Evolutionary conservation across 2,329 filamentous ascomycete genomes (phyloP).

Genomic region (Exophiala dermatitidis): DNA sequence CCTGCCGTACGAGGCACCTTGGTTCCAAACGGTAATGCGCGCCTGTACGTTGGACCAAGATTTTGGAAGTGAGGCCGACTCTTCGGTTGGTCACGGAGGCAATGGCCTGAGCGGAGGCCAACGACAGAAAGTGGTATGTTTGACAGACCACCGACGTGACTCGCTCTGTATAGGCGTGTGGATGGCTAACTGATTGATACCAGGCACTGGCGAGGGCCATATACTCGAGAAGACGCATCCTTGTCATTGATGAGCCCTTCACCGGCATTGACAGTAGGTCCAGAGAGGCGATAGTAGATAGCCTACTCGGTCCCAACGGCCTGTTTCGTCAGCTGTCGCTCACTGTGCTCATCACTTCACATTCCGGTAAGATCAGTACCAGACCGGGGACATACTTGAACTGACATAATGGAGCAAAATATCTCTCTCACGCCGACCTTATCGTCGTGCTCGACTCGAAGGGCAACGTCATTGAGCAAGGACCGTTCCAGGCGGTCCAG

Average conservation of each 20-base stretch:
- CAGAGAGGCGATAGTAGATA: constrained; percentile 44
- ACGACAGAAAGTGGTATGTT: constrained; percentile 22
- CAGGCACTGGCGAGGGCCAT: constrained; percentile 46
- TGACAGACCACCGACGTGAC: not conserved
- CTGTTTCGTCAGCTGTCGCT: constrained; percentile 37
- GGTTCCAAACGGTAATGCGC: constrained; percentile 29
- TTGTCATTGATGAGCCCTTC: constrained; percentile 48
- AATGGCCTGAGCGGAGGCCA: constrained; percentile 30
- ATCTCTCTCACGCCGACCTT: constrained; percentile 37
- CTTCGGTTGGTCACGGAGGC: constrained; percentile 26
- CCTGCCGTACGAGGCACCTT: constrained; percentile 18
- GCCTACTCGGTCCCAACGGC: constrained; percentile 42
- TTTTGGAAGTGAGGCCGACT: constrained; percentile 24
- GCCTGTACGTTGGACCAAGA: constrained; percentile 28
- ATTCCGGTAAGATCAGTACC: constrained; percentile 18
- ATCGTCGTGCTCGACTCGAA: constrained; percentile 36
- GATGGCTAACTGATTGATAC: not conserved
- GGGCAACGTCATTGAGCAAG: constrained; percentile 38
- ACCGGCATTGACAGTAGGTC: constrained; percentile 46
- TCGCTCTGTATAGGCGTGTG: not conserved
- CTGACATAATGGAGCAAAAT: no score
- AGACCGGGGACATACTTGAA: constrained; percentile 27
- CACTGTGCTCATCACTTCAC: constrained; percentile 35
- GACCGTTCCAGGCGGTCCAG: constrained; percentile 11
- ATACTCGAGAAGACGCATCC: constrained; percentile 43